Evolutionary conservation across 176 grass and related monocot species (phyloP).

Genomic region (Cocos nucifera): DNA sequence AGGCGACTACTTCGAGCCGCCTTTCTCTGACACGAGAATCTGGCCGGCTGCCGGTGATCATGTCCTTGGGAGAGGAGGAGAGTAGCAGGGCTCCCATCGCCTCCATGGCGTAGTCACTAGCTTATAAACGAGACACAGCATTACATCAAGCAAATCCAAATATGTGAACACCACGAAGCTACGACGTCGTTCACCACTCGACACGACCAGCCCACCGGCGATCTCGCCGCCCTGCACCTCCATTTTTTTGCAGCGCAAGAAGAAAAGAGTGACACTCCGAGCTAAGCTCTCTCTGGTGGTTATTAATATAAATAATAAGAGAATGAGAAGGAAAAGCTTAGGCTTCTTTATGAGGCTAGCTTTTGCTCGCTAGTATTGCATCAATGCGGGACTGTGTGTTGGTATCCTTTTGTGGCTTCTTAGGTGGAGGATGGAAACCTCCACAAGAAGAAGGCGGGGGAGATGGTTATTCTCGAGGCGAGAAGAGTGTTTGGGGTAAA

Average conservation of each 20-base stretch:
- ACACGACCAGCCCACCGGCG: slow-evolving; percentile 48
- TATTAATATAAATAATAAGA: not conserved
- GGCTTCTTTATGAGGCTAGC: too few species aligned
- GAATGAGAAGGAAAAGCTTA: too few species aligned
- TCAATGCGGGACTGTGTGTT: too few species aligned
- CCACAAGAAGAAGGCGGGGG: too few species aligned
- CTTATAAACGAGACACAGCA: slow-evolving; percentile 71
- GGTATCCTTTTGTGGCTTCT: too few species aligned
- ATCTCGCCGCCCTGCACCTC: not conserved
- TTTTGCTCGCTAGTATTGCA: too few species aligned
- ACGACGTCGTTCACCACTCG: slow-evolving; percentile 58
- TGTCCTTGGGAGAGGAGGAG: slow-evolving; percentile 32
- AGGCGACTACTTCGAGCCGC: slow-evolving; percentile 89
- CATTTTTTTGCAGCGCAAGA: slow-evolving; percentile 12
- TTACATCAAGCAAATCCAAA: slow-evolving; percentile 61
- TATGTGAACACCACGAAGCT: slow-evolving; percentile 80
- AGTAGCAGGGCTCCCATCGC: slow-evolving; percentile 96
- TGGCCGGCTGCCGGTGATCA: slow-evolving; percentile 32
- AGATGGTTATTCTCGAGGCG: too few species aligned
- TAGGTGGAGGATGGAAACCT: too few species aligned
- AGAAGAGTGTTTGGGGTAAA: too few species aligned
- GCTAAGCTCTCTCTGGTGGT: not conserved
- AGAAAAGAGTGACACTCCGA: not conserved
- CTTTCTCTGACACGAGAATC: slow-evolving; percentile 76
- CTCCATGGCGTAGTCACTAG: slow-evolving; percentile 63